Evolutionary conservation across 805 yeast species (phyloP), one percentile per base, ranked within the genome.

Genomic region (Candida orba): DNA sequence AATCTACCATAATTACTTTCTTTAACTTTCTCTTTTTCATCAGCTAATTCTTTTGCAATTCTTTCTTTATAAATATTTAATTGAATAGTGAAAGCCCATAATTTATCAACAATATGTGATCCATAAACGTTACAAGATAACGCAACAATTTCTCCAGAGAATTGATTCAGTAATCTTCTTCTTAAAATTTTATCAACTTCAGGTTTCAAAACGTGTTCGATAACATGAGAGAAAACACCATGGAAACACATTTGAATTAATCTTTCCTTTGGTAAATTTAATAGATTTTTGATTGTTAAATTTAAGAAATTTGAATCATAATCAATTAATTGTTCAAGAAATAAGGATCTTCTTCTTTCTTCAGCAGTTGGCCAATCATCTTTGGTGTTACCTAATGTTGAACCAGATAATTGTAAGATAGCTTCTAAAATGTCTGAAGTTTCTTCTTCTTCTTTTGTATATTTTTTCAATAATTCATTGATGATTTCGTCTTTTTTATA

Each of bases 361-460:
- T 85, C 93, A 0, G 89, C 84, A 1, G 95, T 87, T 38, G 95
- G 95, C 95, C 95, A 86, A 60, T 87, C 95, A 52, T 79, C 95
- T 50, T 76, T 76, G 2, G 88, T 82, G 62, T 85, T 84, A 27
- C 91, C 93, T 44, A 87, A 65, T 0, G 95, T 87, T 0, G 95
- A 84, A 1, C 75, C 66, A 6, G 80, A 71, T 49, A 87, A 63
- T 52, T 75, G 75, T 41, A 87, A 67, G 22, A 83, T 74, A 47
- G 81, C 82, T 51, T 85, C 95, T 48, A 85, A 66, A 39, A 86
- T 72, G 24, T 68, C 58, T 1, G 65, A 55, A 27, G 13, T 27
- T 30, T 62, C 65, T 12, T 47, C 44, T 9, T 53, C 63, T 25
- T 50, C 67, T 50, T 58, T 73, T 41, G 69, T 71, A 58, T 65